These are phyloP conservation scores for Dothideomycetidae sp. DNA, from an alignment of 2,329 filamentous ascomycete species.

Conservation along the genomic window DNA sequence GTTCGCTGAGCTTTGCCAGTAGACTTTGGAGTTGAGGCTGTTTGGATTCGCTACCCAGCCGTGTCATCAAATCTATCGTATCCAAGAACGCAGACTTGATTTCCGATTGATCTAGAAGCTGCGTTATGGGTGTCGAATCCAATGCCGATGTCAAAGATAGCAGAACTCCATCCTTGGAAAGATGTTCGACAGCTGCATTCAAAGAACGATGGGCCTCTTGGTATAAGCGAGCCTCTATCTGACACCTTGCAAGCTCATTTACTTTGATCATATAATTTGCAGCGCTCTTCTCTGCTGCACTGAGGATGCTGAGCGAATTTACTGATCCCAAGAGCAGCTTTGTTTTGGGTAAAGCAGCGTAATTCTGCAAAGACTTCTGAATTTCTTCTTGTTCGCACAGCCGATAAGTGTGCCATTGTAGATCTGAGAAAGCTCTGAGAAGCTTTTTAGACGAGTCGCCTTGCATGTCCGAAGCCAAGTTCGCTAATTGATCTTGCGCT, in stretches of 20 bases:
- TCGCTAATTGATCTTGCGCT: neutral
- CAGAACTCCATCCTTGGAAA: neutral
- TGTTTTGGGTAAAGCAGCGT: too few relatives aligned
- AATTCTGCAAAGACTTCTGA: too few relatives aligned
- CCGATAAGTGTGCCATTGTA: slow-evolving; percentile 6
- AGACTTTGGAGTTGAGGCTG: neutral
- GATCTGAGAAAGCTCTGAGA: slow-evolving; percentile 3
- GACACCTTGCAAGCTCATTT: neutral
- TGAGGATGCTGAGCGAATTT: neutral
- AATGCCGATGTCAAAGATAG: neutral
- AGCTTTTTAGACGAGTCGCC: neutral
- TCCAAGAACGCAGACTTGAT: neutral
- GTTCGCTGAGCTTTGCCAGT: neutral
- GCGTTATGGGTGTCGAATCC: neutral
- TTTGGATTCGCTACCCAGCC: neutral
- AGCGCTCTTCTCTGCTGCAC: neutral
- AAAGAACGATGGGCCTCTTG: neutral
- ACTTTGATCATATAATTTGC: neutral
- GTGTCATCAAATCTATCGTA: neutral
- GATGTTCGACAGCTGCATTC: neutral
- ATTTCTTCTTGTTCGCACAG: too few relatives aligned
- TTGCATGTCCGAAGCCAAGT: neutral
- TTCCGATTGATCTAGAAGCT: neutral
- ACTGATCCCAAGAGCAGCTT: neutral
- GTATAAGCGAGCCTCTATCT: neutral